Percentiles rank a stretch among this genome's conserved stretches.
Evolutionary conservation across 768 basidiomycete genomes (phyloP).

Genomic region (Tylopilus rubrobrunneus): DNA sequence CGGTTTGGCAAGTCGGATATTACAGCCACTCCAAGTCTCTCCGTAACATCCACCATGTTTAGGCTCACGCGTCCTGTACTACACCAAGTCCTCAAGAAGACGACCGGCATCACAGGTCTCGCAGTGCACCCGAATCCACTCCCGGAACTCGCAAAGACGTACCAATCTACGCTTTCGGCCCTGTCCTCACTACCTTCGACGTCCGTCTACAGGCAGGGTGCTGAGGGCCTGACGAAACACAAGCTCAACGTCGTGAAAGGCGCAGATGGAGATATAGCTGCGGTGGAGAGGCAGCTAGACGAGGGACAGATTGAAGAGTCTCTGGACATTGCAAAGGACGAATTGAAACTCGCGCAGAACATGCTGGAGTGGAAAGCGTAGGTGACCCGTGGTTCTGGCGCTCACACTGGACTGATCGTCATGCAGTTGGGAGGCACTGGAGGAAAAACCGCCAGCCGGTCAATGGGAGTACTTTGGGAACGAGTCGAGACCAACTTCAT

Average conservation of each 20-base stretch:
- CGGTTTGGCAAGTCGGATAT: not conserved
- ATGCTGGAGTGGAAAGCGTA: slow-evolving; percentile 97
- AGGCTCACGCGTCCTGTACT: slow-evolving; percentile 71
- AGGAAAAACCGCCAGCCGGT: slow-evolving; percentile 72
- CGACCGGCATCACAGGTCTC: slow-evolving; percentile 87
- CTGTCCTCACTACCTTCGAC: slow-evolving; percentile 71
- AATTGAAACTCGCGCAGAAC: slow-evolving; percentile 69
- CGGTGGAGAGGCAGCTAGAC: slow-evolving; percentile 70
- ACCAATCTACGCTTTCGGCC: slow-evolving; percentile 69
- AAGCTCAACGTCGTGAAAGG: slow-evolving; percentile 71
- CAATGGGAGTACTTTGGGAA: slow-evolving; percentile 87
- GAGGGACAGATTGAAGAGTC: slow-evolving; percentile 89
- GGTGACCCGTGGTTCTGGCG: slow-evolving; percentile 34
- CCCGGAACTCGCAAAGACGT: slow-evolving; percentile 69
- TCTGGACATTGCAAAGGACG: slow-evolving; percentile 77
- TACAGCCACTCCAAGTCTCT: slow-evolving; percentile 13
- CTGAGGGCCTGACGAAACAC: slow-evolving; percentile 78
- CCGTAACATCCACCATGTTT: slow-evolving; percentile 51
- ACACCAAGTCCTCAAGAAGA: slow-evolving; percentile 59
- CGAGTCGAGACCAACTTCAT: slow-evolving; percentile 40
- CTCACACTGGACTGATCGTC: slow-evolving; percentile 3
- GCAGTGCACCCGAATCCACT: slow-evolving; percentile 82
- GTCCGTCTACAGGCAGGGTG: slow-evolving; percentile 87
- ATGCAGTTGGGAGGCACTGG: slow-evolving; percentile 82
- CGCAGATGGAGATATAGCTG: slow-evolving; percentile 60